These are phyloP conservation scores for Rhodotorula babjevae DNA, from an alignment of 768 basidiomycete species.

Conservation along the genomic window DNA sequence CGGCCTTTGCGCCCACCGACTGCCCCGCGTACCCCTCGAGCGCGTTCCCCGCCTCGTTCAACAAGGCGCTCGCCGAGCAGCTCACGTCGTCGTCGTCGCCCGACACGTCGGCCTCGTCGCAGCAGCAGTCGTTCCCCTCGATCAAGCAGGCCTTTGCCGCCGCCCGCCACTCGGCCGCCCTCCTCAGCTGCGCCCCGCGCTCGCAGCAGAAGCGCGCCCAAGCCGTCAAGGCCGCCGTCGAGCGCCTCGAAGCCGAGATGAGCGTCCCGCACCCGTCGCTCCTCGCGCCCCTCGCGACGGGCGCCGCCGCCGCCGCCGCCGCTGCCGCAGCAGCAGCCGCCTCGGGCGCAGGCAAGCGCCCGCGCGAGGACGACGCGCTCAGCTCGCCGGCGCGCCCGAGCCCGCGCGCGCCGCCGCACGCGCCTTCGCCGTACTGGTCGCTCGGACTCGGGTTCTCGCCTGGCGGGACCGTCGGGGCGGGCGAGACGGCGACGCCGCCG, in stretches of 20 bases:
- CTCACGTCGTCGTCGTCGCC: slow-evolving; percentile 19
- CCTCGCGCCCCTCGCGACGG: neutral
- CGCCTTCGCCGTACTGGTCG: neutral
- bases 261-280: neutral
- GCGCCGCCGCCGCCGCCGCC: no score
- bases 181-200: slow-evolving; percentile 17
- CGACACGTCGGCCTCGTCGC: slow-evolving; percentile 17
- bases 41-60: neutral
- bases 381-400: neutral
- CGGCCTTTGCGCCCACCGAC: slow-evolving; percentile 15
- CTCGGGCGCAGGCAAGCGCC: neutral
- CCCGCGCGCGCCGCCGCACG: no score
- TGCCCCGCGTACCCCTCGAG: slow-evolving; percentile 15
- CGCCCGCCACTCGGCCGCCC: slow-evolving; percentile 13
- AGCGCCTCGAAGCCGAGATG: slow-evolving; percentile 18
- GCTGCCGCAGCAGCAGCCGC: neutral
- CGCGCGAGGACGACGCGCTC: neutral
- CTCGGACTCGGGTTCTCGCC: neutral
- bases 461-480: neutral
- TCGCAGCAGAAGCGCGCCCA: slow-evolving; percentile 10
- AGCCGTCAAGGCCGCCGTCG: slow-evolving; percentile 15
- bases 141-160: slow-evolving; percentile 23
- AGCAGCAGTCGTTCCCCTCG: slow-evolving; percentile 4
- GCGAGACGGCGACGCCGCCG: neutral
- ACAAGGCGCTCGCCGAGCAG: neutral